Conservation (phyloP, 768 basidiomycete species). For the Serendipita sp. region DNA sequence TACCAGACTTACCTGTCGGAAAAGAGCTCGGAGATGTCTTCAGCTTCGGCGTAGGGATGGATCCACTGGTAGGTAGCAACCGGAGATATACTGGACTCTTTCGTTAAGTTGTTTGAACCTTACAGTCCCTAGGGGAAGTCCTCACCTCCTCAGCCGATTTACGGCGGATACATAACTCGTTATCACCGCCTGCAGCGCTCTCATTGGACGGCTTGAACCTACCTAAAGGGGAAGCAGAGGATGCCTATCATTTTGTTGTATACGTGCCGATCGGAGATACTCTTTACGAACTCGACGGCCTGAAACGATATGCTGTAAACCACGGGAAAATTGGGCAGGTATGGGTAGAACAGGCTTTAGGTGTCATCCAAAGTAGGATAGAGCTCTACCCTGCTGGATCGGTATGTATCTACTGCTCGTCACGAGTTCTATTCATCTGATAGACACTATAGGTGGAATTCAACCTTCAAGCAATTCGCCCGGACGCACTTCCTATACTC, state of each 20-base stretch:
- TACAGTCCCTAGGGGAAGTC: constrained; percentile 50
- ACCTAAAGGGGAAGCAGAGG: constrained; percentile 45
- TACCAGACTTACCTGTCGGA: constrained; percentile 46
- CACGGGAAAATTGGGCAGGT: constrained; percentile 58
- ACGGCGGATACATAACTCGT: constrained; percentile 75
- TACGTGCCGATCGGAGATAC: constrained; percentile 74
- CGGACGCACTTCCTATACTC: constrained; percentile 60
- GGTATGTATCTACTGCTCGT: constrained; percentile 31
- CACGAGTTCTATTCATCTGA: not conserved
- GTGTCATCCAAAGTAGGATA: constrained; percentile 78
- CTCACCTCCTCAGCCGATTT: constrained; percentile 71
- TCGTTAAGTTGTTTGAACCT: not conserved
- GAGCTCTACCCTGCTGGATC: constrained; percentile 78
- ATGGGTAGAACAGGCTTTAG: constrained; percentile 14
- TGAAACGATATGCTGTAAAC: constrained; percentile 60
- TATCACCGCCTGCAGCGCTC: constrained; percentile 80
- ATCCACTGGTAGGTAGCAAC: constrained; percentile 36
- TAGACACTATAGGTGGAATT: constrained; percentile 55
- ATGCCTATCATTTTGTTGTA: constrained; percentile 94
- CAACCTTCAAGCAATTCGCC: constrained; percentile 74
- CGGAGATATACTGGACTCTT: not conserved
- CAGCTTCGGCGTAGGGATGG: constrained; percentile 72
- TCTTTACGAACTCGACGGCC: constrained; percentile 86
- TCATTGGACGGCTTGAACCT: constrained; percentile 71
- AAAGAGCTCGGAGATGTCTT: constrained; percentile 55